Evolutionary conservation across 371 early-diverging fungal species (phyloP), one percentile per base, ranked within the genome.

Genomic region (Sporodiniella umbellata): DNA sequence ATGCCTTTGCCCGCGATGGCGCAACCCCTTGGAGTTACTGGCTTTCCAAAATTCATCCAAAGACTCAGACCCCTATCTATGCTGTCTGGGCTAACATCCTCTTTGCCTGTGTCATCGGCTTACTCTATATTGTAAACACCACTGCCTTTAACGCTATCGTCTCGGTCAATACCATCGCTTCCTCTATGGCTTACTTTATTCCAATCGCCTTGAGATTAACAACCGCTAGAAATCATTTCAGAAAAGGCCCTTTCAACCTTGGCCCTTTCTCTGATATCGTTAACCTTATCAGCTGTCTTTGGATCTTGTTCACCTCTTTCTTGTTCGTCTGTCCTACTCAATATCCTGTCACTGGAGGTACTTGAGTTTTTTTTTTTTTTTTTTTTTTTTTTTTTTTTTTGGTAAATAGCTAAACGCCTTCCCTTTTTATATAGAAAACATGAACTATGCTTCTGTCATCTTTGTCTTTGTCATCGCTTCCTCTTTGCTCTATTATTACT

Each of bases 1-100:
- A 83, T 50, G 86, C 88, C 10, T 85, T 88, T 60, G 79, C 86
- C 42, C 75, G 88, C 40, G 88, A 88, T 53, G 81, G 81, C 31
- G 86, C 79, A 45, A 76, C 82, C 43, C 88, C 88, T 25, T 71
- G 68, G 40, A 79, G 78, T 53, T 61, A 57, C 22, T 78, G 76
- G 57, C 54, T 79, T 8, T 58, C 68, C 42, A 48, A 56, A n/a
- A 65, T 70, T 35, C 60, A 70, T 46, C 11, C n/a, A 8, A 40
- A 17, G 3, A 70, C 64, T 1, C 56, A 60, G 12, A 65, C 64
- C 15, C 70, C 70, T 2, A 53, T 70, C 4, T 66, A 53, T 43
- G 70, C 70, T 7, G 66, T 66, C 4, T 70, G 70, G 70, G 53
- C 55, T 23, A 70, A 70, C 24, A 56, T 70, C 18, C 44, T 61